Evolutionary conservation across 768 basidiomycete genomes (phyloP).

Genomic region (Leccinum ochraceum): DNA sequence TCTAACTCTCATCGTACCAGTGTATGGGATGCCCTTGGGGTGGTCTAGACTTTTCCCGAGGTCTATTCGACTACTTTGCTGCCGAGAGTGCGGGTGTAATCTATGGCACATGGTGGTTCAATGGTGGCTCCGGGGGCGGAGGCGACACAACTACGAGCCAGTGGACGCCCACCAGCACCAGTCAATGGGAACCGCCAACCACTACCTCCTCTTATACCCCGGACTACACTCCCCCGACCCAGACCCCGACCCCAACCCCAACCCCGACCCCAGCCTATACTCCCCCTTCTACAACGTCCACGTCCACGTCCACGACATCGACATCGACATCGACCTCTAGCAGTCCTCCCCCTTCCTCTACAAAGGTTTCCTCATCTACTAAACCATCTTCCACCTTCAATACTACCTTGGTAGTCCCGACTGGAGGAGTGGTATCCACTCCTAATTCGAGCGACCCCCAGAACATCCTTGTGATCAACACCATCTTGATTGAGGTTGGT

Average conservation of each 20-base stretch:
- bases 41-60: conserved; percentile 67
- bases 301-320: neutral
- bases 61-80: conserved; percentile 68
- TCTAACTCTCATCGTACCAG: conserved; percentile 30
- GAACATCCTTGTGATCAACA: conserved; percentile 36
- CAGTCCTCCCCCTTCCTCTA: conserved; percentile 13
- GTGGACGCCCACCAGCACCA: conserved; percentile 14
- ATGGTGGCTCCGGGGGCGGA: conserved; percentile 36
- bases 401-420: conserved; percentile 29
- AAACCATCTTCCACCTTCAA: conserved; percentile 23
- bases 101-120: conserved; percentile 61
- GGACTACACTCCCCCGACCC: conserved; percentile 18
- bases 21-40: conserved; percentile 66
- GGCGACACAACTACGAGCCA: conserved; percentile 11
- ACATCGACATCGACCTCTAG: conserved; percentile 8
- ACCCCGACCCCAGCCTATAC: conserved; percentile 15
- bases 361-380: conserved; percentile 20
- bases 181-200: conserved; percentile 20
- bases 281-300: conserved; percentile 26
- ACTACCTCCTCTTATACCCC: conserved; percentile 22
- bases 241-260: conserved; percentile 5
- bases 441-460: conserved; percentile 34
- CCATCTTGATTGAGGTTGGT: conserved; percentile 39
- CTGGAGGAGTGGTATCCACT: conserved; percentile 29
- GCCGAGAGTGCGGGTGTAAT: conserved; percentile 50